Evolutionary conservation across 2,329 filamentous ascomycete species (phyloP).

Genomic region (Colletotrichum tofieldiae): DNA sequence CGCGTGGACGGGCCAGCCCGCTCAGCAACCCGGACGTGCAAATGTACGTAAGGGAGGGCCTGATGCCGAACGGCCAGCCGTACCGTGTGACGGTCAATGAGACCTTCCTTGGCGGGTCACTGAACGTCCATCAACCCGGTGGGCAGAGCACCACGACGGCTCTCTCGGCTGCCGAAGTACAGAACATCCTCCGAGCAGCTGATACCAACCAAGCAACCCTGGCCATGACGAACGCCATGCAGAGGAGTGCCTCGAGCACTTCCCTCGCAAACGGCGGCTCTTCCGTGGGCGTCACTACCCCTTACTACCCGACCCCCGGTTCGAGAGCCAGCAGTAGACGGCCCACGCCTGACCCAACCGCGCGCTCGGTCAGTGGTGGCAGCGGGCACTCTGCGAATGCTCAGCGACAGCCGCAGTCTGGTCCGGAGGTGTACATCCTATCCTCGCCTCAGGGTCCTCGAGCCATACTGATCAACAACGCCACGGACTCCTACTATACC

Average conservation of each 20-base stretch:
- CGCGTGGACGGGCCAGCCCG: slow-evolving; percentile 51
- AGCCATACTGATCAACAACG: slow-evolving; percentile 69
- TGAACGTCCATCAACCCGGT: slow-evolving; percentile 31
- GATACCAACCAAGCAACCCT: slow-evolving; percentile 62
- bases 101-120: slow-evolving; percentile 32
- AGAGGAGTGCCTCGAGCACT: slow-evolving; percentile 64
- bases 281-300: slow-evolving; percentile 62
- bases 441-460: slow-evolving; percentile 73
- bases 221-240: slow-evolving; percentile 64
- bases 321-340: slow-evolving; percentile 62
- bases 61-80: slow-evolving; percentile 42
- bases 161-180: slow-evolving; percentile 61
- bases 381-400: slow-evolving; percentile 47
- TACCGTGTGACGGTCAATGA: slow-evolving; percentile 45
- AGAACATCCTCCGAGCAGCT: slow-evolving; percentile 62
- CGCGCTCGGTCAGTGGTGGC: slow-evolving; percentile 52
- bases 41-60: slow-evolving; percentile 40
- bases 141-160: slow-evolving; percentile 30
- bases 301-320: slow-evolving; percentile 53
- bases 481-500: slow-evolving; percentile 67
- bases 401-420: slow-evolving; percentile 47
- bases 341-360: slow-evolving; percentile 62
- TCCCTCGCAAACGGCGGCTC: slow-evolving; percentile 57
- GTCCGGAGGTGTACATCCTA: slow-evolving; percentile 72
- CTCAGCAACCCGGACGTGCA: slow-evolving; percentile 42